phyloP scores from a whole-genome alignment of 257 asterid genomes.

The Jaltomata sinuosa region DNA sequence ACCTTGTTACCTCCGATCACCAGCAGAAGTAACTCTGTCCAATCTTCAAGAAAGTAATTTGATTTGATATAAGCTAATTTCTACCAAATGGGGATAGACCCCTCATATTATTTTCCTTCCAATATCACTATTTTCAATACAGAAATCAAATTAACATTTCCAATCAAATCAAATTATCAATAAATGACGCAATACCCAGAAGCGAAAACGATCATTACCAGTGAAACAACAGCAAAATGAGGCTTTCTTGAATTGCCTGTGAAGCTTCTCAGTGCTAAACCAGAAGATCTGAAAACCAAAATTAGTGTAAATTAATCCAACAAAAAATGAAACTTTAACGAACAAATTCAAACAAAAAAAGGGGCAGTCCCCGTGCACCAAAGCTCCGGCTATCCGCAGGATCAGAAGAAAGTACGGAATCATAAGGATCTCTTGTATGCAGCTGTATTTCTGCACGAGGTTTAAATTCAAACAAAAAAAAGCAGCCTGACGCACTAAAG shows the following conservation, averaged over 20 bases:
- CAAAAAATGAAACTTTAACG: not conserved
- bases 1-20: not conserved
- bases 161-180: not conserved
- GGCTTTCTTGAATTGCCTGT: constrained; percentile 25
- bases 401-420: too few relatives aligned
- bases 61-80: not conserved
- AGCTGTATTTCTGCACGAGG: too few relatives aligned
- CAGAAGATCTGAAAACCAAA: constrained; percentile 41
- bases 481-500: too few relatives aligned
- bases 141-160: not conserved
- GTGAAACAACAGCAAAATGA: constrained; percentile 15
- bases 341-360: not conserved
- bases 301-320: not conserved
- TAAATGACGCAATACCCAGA: not conserved
- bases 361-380: too few relatives aligned
- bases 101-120: not conserved
- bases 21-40: not conserved
- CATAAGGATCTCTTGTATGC: too few relatives aligned
- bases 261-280: constrained; percentile 46
- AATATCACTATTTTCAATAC: not conserved
- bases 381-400: too few relatives aligned
- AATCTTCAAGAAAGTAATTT: not conserved
- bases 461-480: too few relatives aligned
- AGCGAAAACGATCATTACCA: constrained; percentile 24
- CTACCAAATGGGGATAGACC: not conserved